phyloP scores from a whole-genome alignment of 2,329 filamentous ascomycete genomes.

The Hypoxylon sp. region DNA sequence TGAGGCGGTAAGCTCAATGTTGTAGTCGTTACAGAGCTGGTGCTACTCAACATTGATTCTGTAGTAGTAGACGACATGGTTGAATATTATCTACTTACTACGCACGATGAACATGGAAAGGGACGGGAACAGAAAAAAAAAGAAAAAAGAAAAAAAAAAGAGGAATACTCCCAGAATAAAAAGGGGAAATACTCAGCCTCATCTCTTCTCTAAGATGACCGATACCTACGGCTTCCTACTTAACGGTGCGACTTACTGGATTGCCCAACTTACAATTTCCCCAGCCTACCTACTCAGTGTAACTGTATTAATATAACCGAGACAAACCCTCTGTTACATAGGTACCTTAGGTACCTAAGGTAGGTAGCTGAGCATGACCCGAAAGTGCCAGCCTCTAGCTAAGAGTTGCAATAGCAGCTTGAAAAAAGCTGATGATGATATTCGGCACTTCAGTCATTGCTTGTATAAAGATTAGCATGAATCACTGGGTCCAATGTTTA shows the following conservation, averaged over 20 bases:
- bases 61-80: background rate
- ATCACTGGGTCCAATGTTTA: too few relatives aligned
- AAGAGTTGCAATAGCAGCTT: too few relatives aligned
- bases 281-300: background rate
- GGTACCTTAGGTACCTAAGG: too few relatives aligned
- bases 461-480: too few relatives aligned
- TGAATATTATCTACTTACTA: background rate
- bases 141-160: background rate
- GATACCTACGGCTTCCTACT: background rate
- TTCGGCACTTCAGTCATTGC: too few relatives aligned
- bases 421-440: too few relatives aligned
- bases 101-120: background rate
- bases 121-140: background rate
- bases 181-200: background rate
- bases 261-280: background rate
- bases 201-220: too few relatives aligned
- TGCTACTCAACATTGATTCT: background rate
- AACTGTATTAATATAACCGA: background rate
- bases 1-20: conserved; percentile 4
- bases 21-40: background rate
- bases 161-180: too few relatives aligned
- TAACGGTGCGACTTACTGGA: background rate
- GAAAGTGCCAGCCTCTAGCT: too few relatives aligned
- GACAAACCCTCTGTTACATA: too few relatives aligned
- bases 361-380: too few relatives aligned